These are phyloP conservation scores for Nannochloropsis oceanica DNA, from an alignment of 108 stramenopile genomes.

Conservation along the genomic window DNA sequence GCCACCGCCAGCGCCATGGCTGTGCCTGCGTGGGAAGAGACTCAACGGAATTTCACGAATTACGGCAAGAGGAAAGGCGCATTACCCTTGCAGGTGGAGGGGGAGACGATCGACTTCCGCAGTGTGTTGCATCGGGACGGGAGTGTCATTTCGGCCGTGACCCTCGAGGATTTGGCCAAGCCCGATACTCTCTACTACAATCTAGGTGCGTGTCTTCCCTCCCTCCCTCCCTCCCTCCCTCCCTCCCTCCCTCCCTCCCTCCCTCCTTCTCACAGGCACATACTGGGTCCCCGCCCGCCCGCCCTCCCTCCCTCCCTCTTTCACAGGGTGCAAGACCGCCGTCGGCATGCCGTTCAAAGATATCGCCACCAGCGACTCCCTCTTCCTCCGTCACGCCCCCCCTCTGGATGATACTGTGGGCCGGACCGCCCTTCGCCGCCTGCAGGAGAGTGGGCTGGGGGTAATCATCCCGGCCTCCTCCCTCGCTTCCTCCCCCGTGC, in stretches of 20 bases:
- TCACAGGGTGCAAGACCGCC: slow-evolving; percentile 73
- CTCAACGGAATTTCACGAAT: slow-evolving; percentile 17
- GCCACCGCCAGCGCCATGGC: not conserved
- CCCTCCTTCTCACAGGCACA: not conserved
- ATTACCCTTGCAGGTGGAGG: slow-evolving; percentile 39
- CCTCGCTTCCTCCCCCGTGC: slow-evolving; percentile 54
- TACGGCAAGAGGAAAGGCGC: slow-evolving; percentile 17
- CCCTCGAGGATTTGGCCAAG: slow-evolving; percentile 37
- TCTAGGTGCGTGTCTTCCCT: slow-evolving; percentile 39
- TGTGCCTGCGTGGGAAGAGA: slow-evolving; percentile 21
- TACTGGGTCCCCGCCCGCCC: not conserved
- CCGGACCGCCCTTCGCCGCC: slow-evolving; percentile 60
- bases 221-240: no score
- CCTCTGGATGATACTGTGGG: slow-evolving; percentile 51
- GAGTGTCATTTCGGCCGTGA: slow-evolving; percentile 55
- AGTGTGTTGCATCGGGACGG: slow-evolving; percentile 71
- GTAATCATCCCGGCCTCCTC: slow-evolving; percentile 70
- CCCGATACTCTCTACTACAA: slow-evolving; percentile 34
- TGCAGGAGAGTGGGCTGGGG: slow-evolving; percentile 71
- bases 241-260: no score
- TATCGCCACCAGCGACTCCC: slow-evolving; percentile 74
- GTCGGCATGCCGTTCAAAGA: slow-evolving; percentile 96
- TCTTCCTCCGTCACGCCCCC: slow-evolving; percentile 58
- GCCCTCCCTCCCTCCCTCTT: not conserved
- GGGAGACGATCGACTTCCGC: slow-evolving; percentile 60